Percentiles rank a stretch among this genome's conserved stretches.
phyloP scores from a whole-genome alignment of 116 monocot species.

The Iris pallida region DNA sequence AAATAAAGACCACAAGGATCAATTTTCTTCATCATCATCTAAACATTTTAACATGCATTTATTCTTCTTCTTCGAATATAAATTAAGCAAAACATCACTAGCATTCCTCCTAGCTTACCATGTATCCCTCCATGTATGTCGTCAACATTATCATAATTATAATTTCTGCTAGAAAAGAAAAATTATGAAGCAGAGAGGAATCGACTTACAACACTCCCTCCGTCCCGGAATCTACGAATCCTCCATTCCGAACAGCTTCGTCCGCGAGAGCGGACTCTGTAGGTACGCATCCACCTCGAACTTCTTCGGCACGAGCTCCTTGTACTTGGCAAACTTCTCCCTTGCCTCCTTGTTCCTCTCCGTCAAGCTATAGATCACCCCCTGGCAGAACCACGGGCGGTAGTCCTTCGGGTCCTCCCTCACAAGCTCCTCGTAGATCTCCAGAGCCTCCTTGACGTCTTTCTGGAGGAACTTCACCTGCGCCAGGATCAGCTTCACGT shows the following conservation, averaged over 20 bases:
- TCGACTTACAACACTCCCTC: too few relatives aligned
- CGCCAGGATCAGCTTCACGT: slow-evolving; percentile 64
- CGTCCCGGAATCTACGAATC: slow-evolving; percentile 8
- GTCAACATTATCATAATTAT: too few relatives aligned
- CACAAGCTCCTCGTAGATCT: slow-evolving; percentile 52
- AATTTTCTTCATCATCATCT: too few relatives aligned
- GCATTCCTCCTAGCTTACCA: too few relatives aligned
- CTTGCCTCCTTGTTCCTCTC: slow-evolving; percentile 58
- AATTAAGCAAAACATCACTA: too few relatives aligned
- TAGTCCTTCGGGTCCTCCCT: slow-evolving; percentile 63
- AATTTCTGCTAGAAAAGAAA: too few relatives aligned
- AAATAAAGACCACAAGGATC: too few relatives aligned
- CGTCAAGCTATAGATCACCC: slow-evolving; percentile 62
- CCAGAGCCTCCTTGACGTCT: slow-evolving; percentile 58
- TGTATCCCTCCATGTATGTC: too few relatives aligned
- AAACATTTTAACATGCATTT: too few relatives aligned
- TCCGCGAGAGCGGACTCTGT: slow-evolving; percentile 56
- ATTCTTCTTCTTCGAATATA: too few relatives aligned
- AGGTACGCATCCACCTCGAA: slow-evolving; percentile 58
- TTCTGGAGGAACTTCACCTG: slow-evolving; percentile 66
- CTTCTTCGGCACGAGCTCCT: slow-evolving; percentile 47
- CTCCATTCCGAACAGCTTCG: slow-evolving; percentile 40
- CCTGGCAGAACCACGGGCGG: slow-evolving; percentile 71
- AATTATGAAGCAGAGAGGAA: too few relatives aligned
- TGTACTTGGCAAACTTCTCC: slow-evolving; percentile 66